Evolutionary conservation across 768 basidiomycete species (phyloP).

Genomic region (Lyophyllum shimeji): DNA sequence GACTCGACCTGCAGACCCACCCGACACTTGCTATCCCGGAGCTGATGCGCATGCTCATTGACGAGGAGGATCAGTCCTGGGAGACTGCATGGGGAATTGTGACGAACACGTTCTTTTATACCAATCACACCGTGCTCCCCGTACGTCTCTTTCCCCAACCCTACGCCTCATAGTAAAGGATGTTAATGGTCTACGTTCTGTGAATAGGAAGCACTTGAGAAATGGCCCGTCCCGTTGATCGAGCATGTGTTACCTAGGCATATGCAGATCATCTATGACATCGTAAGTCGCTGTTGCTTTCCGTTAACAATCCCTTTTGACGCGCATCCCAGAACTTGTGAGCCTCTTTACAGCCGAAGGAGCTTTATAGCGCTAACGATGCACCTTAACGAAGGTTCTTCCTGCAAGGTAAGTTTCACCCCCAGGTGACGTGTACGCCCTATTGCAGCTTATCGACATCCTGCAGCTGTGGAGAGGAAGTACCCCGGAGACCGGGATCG

Average conservation of each 20-base stretch:
- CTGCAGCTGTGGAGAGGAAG: conserved; percentile 79
- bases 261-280: conserved; percentile 91
- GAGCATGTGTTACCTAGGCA: conserved; percentile 85
- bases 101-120: conserved; percentile 92
- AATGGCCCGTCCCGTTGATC: conserved; percentile 89
- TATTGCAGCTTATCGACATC: too few relatives aligned
- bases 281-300: conserved; percentile 46
- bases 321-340: conserved; percentile 46
- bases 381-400: conserved; percentile 43
- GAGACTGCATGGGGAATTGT: conserved; percentile 85
- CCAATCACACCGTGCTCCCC: conserved; percentile 92
- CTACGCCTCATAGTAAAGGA: background rate
- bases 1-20: conserved; percentile 63
- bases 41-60: conserved; percentile 87
- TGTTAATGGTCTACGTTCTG: background rate
- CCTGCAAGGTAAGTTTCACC: conserved; percentile 59
- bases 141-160: conserved; percentile 38
- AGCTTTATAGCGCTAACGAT: background rate
- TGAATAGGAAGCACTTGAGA: conserved; percentile 75
- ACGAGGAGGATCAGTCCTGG: conserved; percentile 90
- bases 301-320: background rate
- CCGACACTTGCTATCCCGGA: conserved; percentile 95
- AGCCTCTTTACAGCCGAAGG: conserved; percentile 11
- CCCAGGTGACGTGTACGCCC: too few relatives aligned
- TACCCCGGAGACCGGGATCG: conserved; percentile 87